Percentiles rank a stretch among this genome's conserved stretches.
Conservation (phyloP, 2,329 filamentous ascomycete species). For the Colletotrichum chrysophilum region DNA sequence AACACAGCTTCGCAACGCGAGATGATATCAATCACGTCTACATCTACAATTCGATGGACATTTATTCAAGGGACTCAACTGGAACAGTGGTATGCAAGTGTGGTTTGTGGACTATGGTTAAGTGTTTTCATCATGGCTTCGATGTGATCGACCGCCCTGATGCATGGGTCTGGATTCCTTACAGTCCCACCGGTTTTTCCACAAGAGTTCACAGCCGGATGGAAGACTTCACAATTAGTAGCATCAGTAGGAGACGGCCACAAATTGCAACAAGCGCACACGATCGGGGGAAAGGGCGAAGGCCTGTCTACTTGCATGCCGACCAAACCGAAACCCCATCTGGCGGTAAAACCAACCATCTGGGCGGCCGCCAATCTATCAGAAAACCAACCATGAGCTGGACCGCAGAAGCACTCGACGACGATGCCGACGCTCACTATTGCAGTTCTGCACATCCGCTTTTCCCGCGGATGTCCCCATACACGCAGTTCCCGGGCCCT, state of each 20-base stretch:
- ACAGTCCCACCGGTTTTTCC: accelerated
- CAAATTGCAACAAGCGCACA: too few relatives aligned
- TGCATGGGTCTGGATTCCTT: not conserved
- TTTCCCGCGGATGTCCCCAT: not conserved
- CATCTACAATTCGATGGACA: too few relatives aligned
- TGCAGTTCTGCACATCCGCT: not conserved
- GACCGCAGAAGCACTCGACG: not conserved
- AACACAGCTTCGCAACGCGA: not conserved
- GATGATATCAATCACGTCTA: not conserved
- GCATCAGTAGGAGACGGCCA: not conserved
- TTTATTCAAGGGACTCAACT: not conserved
- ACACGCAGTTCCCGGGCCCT: not conserved
- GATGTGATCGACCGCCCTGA: accelerated
- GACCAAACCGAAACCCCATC: not conserved
- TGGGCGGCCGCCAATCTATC: not conserved
- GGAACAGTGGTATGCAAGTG: too few relatives aligned
- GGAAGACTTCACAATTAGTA: not conserved
- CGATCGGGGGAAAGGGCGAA: not conserved
- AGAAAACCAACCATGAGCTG: accelerated
- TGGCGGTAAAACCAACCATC: too few relatives aligned
- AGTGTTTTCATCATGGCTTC: not conserved
- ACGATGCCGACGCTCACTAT: not conserved
- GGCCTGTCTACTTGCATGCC: accelerated
- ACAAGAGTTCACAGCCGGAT: not conserved
- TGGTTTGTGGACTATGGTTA: not conserved